Evolutionary conservation across 768 basidiomycete genomes (phyloP).

Genomic region (Leccinum subtestaceum): DNA sequence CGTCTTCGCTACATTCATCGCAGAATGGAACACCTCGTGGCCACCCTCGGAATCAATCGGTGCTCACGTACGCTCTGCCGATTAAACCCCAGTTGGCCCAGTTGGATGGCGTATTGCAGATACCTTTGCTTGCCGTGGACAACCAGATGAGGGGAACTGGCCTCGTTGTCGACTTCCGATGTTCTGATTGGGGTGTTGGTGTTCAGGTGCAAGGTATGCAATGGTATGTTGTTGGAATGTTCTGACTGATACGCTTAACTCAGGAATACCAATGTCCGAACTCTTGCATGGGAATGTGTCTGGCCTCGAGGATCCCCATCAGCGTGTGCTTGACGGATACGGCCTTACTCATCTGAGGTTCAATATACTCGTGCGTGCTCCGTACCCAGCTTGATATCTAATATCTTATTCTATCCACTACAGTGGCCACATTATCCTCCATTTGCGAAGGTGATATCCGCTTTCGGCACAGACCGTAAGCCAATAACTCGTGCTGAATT

Average conservation of each 20-base stretch:
- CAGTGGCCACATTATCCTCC: constrained; percentile 29
- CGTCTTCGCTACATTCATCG: background rate
- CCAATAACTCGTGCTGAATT: constrained; percentile 23
- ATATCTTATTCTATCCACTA: background rate
- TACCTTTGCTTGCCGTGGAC: constrained; percentile 25
- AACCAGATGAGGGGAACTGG: constrained; percentile 19
- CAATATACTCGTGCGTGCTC: constrained; percentile 23
- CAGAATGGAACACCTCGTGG: constrained; percentile 4
- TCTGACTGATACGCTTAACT: background rate
- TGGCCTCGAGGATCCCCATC: constrained; percentile 17
- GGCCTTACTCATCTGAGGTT: constrained; percentile 15
- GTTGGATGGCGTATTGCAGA: constrained; percentile 18
- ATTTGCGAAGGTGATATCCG: constrained; percentile 24
- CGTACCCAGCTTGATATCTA: background rate
- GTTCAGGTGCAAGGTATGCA: constrained; percentile 18
- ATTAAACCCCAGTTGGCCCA: constrained; percentile 19
- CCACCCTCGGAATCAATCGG: background rate
- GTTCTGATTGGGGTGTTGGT: constrained; percentile 26
- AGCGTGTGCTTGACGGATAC: constrained; percentile 23
- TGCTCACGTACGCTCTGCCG: constrained; percentile 21
- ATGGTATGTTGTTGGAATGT: background rate
- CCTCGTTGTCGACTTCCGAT: constrained; percentile 19
- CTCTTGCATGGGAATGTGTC: constrained; percentile 22
- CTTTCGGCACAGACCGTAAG: constrained; percentile 17
- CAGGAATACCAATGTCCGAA: constrained; percentile 28